These are phyloP conservation scores for Reutealis trisperma DNA, from an alignment of 345 rosid species.

Conservation along the genomic window DNA sequence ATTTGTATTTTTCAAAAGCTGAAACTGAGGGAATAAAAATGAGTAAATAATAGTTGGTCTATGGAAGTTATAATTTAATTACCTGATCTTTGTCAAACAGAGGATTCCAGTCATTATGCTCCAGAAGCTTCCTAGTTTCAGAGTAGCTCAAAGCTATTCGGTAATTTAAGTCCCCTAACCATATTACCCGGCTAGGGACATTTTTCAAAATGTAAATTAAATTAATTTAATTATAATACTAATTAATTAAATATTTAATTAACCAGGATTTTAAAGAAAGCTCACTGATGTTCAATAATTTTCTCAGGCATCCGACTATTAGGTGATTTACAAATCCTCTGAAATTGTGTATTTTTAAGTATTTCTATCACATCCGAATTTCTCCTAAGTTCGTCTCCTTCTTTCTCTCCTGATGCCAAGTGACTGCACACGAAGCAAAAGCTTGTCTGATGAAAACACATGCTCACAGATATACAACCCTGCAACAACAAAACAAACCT, in stretches of 20 bases:
- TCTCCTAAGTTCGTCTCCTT: conserved; percentile 88
- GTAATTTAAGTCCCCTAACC: conserved; percentile 96
- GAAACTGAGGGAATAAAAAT: too few species aligned
- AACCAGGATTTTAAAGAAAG: conserved; percentile 10
- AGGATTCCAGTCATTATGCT: conserved; percentile 58
- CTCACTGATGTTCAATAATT: conserved; percentile 82
- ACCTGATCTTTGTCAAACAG: conserved; percentile 92
- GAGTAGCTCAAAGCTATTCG: conserved; percentile 84
- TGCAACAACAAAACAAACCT: conserved; percentile 35
- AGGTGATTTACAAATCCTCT: conserved; percentile 60
- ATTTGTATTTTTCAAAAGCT: too few species aligned
- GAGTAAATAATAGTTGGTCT: too few species aligned
- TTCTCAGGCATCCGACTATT: conserved; percentile 57
- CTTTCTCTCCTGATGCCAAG: conserved; percentile 95
- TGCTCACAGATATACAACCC: conserved; percentile 96
- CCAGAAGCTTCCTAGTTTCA: conserved; percentile 67
- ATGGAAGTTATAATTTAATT: not conserved
- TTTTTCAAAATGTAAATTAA: not conserved
- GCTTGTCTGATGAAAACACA: conserved; percentile 77
- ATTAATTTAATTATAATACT: not conserved
- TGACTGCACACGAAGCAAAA: conserved; percentile 91
- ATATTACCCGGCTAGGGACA: conserved; percentile 64
- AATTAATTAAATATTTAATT: not conserved
- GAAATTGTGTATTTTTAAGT: conserved; percentile 80
- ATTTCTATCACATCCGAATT: conserved; percentile 78